Conservation (phyloP, 208 protist genomes). For the Pavlovales sp. region DNA sequence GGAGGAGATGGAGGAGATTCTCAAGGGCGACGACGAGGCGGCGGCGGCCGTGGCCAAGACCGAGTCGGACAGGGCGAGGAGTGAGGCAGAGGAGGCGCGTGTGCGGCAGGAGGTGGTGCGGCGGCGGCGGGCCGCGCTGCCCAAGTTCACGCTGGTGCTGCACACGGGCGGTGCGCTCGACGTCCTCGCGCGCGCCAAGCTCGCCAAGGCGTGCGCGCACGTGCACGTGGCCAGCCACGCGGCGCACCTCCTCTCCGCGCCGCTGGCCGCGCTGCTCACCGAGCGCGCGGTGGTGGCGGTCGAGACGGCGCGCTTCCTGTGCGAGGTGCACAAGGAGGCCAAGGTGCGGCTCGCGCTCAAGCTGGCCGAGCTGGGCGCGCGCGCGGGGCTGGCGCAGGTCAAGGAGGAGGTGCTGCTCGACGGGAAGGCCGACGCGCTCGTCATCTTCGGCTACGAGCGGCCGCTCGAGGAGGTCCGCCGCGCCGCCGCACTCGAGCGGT, state of each 20-base stretch:
- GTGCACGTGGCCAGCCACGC: not conserved
- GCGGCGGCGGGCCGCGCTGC: not conserved
- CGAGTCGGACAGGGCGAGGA: no score
- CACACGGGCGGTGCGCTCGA: not conserved
- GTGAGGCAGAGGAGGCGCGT: not conserved
- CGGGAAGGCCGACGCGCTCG: no score
- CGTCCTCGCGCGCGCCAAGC: not conserved
- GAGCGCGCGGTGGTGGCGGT: not conserved
- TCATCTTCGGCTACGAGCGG: not conserved
- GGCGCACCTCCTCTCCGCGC: not conserved
- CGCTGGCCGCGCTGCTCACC: not conserved
- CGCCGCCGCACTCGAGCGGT: no score
- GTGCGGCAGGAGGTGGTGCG: not conserved
- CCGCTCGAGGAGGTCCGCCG: not conserved
- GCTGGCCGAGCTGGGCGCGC: not conserved
- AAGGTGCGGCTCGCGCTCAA: not conserved
- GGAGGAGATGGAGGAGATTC: not conserved
- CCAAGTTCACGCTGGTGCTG: not conserved
- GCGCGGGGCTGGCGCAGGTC: not conserved
- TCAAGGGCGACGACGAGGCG: not conserved
- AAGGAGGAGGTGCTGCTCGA: not conserved
- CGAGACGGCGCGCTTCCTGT: constrained; percentile 20
- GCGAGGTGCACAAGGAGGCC: not conserved
- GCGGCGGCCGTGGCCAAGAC: not conserved
- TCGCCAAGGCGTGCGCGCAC: not conserved